Percentiles rank a stretch among this genome's conserved stretches.
Evolutionary conservation across 1,139 yeast genomes (phyloP).

Genomic region (Scheffersomyces titani): DNA sequence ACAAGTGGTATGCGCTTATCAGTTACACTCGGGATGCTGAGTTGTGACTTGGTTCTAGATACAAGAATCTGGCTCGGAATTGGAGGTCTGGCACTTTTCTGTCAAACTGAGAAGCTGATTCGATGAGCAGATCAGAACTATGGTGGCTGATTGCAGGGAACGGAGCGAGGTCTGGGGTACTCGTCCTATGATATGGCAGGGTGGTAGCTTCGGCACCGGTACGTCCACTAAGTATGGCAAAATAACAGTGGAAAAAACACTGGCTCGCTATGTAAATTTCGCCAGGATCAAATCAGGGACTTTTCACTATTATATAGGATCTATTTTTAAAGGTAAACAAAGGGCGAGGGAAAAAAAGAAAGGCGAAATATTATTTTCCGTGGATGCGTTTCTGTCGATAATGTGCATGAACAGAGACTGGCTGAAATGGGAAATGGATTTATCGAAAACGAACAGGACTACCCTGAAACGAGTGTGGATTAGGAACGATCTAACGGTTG

Average conservation of each 20-base stretch:
- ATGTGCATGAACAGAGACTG: neutral
- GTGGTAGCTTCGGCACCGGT: neutral
- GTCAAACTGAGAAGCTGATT: neutral
- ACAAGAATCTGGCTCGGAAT: neutral
- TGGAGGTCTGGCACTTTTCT: neutral
- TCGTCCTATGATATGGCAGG: neutral
- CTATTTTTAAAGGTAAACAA: constrained; percentile 1
- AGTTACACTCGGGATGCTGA: neutral
- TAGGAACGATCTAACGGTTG: neutral
- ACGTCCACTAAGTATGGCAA: neutral
- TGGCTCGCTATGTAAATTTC: neutral
- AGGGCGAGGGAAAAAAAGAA: neutral
- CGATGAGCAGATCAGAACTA: neutral
- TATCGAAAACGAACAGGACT: neutral
- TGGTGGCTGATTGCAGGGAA: neutral
- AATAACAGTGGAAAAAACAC: neutral
- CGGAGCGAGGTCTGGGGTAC: neutral
- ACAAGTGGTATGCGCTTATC: neutral
- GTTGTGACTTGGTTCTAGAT: neutral
- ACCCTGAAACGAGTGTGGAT: neutral
- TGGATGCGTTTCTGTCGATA: neutral
- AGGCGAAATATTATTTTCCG: neutral
- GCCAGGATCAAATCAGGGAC: neutral
- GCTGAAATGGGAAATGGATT: neutral
- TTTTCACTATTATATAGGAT: neutral